A percentile compares a stretch with the other conserved stretches of the same genome.
Evolutionary conservation across 768 basidiomycete genomes (phyloP).

Genomic region (Pleurotus tuber-regium): DNA sequence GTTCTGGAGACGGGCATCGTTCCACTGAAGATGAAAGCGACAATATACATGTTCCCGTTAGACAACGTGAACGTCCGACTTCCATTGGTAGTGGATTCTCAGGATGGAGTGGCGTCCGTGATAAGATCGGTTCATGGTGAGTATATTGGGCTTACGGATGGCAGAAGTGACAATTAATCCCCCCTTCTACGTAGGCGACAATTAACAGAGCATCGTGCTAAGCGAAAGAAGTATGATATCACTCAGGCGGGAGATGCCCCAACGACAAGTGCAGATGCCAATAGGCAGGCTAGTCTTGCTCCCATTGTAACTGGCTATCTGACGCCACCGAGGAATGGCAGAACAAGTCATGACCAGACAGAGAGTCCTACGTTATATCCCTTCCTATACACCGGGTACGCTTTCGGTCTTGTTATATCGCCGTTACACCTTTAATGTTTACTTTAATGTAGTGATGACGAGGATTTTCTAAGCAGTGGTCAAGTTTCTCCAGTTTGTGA

Average conservation of each 20-base stretch:
- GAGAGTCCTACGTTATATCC: constrained; percentile 7
- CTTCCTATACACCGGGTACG: constrained; percentile 1
- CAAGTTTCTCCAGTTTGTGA: constrained; percentile 71
- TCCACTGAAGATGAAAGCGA: constrained; percentile 49
- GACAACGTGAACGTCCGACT: constrained; percentile 1
- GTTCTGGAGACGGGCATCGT: constrained; percentile 24
- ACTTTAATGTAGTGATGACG: constrained; percentile 40
- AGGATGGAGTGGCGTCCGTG: constrained; percentile 8
- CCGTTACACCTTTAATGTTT: background rate
- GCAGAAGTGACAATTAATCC: background rate
- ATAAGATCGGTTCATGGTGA: constrained; percentile 7
- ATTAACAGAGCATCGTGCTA: background rate
- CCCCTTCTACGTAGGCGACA: constrained; percentile 1
- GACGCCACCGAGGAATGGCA: background rate
- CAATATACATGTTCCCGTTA: constrained; percentile 21
- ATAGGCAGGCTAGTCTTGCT: background rate
- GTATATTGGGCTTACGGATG: background rate
- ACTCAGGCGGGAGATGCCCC: background rate
- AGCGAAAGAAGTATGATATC: background rate
- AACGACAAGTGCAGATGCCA: background rate
- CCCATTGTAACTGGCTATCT: constrained; percentile 2
- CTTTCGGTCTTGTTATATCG: background rate
- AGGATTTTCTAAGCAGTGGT: constrained; percentile 74
- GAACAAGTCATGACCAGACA: background rate
- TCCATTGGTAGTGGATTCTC: constrained; percentile 6